Evolutionary conservation across 1,139 yeast species (phyloP), one percentile per base, ranked within the genome.

Genomic region (Pichia sp.): DNA sequence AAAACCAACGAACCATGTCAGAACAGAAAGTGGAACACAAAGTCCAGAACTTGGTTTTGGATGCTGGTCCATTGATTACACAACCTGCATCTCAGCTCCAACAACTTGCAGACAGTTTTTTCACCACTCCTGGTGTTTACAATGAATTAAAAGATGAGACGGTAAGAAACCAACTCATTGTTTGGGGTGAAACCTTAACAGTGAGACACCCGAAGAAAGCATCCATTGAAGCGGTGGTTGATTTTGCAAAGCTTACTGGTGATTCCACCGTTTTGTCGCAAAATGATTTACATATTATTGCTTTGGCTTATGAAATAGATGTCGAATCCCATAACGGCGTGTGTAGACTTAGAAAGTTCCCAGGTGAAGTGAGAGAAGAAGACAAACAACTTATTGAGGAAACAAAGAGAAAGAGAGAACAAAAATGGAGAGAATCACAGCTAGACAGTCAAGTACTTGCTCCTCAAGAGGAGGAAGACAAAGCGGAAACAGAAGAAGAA

Each of bases 51-150:
- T 74, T 93, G 56, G 86, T 93, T 16, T 77, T 93, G 61, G 99
- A 93, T 77, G 97, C 98, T 7, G 95, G 96, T 54, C 99, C 99
- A 10, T 75, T 93, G 64, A 86, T 93, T 63, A 87, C 96, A 2
- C 95, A 88, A 66, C 78, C 95, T 6, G 88, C 88, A n/a, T 77
- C 90, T 2, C 80, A 84, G 38, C 76, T 91, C 56, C 85, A 85
- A 67, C 81, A 79, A 59, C 80, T 78, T 66, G 97, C 96, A 0
- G 71, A 77, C 29, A 71, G 72, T 20, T 89, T 87, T 66, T 87
- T 78, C 68, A 92, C 98, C 14, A 90, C 98, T 0, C 98, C 98
- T 2, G 92, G 97, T 1, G 98, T 95, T 24, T 81, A 79, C 65
- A 76, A 80, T 38, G 99, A 95, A 73, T 83, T 95, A 66, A 84